These are phyloP conservation scores for Fusarium transvaalense DNA, from an alignment of 2,329 filamentous ascomycete genomes.

Conservation along the genomic window DNA sequence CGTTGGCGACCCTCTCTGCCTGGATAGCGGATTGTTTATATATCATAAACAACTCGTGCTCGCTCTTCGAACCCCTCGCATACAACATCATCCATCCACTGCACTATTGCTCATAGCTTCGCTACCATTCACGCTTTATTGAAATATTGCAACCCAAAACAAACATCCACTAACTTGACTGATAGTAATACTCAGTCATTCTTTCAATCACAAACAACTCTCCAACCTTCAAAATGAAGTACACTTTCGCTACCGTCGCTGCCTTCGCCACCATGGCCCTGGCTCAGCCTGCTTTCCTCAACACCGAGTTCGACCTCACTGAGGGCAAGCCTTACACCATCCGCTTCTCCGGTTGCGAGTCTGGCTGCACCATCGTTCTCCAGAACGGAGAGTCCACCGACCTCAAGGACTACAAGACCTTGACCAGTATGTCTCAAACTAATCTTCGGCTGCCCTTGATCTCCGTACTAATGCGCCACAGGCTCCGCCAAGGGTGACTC, in stretches of 20 bases:
- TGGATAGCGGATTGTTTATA: background rate
- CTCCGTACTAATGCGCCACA: conserved; percentile 6
- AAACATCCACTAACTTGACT: conserved; percentile 28
- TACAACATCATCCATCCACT: conserved; percentile 12
- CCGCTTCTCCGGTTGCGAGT: conserved; percentile 50
- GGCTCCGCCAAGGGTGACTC: conserved; percentile 40
- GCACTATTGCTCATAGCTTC: conserved; percentile 9
- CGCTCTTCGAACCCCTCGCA: background rate
- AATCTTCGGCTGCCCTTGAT: too few species aligned
- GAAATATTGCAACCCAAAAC: conserved; percentile 1
- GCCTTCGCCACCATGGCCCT: conserved; percentile 48
- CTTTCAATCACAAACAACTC: conserved; percentile 38
- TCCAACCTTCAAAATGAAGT: conserved; percentile 54
- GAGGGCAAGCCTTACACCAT: conserved; percentile 52
- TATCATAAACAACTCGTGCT: conserved; percentile 1
- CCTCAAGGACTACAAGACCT: conserved; percentile 49
- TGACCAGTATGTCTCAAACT: conserved; percentile 49
- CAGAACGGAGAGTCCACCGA: conserved; percentile 50
- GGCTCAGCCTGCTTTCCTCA: conserved; percentile 52
- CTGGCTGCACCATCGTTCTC: conserved; percentile 53
- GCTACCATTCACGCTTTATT: conserved; percentile 9
- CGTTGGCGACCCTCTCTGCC: background rate
- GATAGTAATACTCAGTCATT: conserved; percentile 48
- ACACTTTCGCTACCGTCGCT: conserved; percentile 50
- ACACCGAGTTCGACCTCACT: conserved; percentile 48